Base-by-base conservation (phyloP, 345 rosid genomes). In the Salix exigua region DNA sequence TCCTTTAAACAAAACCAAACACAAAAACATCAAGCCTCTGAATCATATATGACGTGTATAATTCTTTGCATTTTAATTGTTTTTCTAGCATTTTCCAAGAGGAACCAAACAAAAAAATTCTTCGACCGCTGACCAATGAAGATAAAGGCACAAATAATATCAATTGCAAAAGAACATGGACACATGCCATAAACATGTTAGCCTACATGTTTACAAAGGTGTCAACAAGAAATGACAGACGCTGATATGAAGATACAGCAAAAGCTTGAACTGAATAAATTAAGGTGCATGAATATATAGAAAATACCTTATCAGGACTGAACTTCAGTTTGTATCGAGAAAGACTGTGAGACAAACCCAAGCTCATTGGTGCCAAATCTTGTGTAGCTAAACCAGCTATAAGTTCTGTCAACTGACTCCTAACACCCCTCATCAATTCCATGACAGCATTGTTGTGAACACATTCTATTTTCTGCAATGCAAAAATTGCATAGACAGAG, bases 361-460 rank as follows among this genome's bases (percentile, higher is more conserved):
- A 82, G 72, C 99, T 96, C 99, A 93, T 96, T 16, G 97, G 98
- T 53, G 93, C 96, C 78, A 96, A 79, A 80, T 96, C 99, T 65
- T 89, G 91, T 48, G 80, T 88, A 10, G 85, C 96, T 40, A 96
- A 79, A 75, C 96, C 99, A 74, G 94, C 66, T 19, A 96, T 89
- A 64, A 96, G 98, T 58, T 96, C 99, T 1, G 90, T 86, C 63
- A 96, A 81, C 87, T 93, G 99, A 76, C 89, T 87, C 82, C 99
- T 88, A 35, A 92, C 87, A 50, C 96, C 99, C 70, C 98, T 83
- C 85, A 96, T 79, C 80, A 93, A 82, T 87, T 93, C 99, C 99
- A 96, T 92, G 23, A 96, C 97, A 78, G 86, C 84, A 81, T 75
- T 84, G 89, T 88, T 93, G 87, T 96, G 99, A 66, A 96, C 91